These are phyloP conservation scores for Dillenia suffruticosa DNA, from an alignment of 164 flowering plant species.

Conservation along the genomic window DNA sequence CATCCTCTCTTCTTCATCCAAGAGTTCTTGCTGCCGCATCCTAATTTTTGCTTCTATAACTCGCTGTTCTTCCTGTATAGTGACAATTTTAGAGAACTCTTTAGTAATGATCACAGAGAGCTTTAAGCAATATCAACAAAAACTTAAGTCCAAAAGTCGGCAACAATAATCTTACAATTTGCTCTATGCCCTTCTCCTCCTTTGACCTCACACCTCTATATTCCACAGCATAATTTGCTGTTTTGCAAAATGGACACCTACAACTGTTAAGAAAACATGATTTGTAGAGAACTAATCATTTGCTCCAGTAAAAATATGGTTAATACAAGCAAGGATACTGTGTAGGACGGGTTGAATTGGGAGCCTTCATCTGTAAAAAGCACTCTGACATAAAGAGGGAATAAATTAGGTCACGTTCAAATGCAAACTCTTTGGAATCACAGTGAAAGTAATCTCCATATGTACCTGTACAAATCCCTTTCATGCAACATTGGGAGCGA, in stretches of 20 bases:
- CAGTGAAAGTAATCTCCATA: neutral
- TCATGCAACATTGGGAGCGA: slow-evolving; percentile 93
- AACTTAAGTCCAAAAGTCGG: neutral
- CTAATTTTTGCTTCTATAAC: slow-evolving; percentile 98
- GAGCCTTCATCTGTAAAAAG: slow-evolving; percentile 95
- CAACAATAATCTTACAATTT: slow-evolving; percentile 61
- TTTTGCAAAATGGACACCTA: slow-evolving; percentile 98
- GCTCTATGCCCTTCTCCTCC: slow-evolving; percentile 91
- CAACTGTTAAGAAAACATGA: slow-evolving; percentile 33
- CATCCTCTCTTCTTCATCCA: slow-evolving; percentile 77
- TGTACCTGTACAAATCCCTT: slow-evolving; percentile 97
- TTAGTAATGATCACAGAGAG: neutral
- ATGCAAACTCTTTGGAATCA: neutral
- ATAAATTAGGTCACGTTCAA: neutral
- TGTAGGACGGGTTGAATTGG: slow-evolving; percentile 89
- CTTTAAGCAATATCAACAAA: neutral
- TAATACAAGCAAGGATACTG: slow-evolving; percentile 69
- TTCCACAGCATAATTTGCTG: slow-evolving; percentile 89
- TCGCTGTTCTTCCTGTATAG: slow-evolving; percentile 81
- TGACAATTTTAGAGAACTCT: neutral
- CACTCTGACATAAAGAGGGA: slow-evolving; percentile 55
- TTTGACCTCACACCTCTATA: slow-evolving; percentile 85
- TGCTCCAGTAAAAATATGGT: no score
- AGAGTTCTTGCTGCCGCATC: slow-evolving; percentile 80
- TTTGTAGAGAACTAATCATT: no score